Evolutionary conservation across 345 rosid species (phyloP).

Genomic region (Adansonia digitata): DNA sequence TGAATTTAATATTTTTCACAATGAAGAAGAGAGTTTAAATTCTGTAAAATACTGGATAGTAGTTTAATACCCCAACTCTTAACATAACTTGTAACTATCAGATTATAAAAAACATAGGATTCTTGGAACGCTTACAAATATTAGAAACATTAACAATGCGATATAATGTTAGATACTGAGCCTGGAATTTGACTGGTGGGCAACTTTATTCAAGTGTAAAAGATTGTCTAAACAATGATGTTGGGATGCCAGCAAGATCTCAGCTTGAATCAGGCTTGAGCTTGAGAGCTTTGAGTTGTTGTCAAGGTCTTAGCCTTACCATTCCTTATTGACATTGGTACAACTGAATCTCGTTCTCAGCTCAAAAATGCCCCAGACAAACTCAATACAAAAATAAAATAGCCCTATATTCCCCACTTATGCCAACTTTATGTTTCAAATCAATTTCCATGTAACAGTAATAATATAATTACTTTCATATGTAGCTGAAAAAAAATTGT

Average conservation of each 20-base stretch:
- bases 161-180: background rate
- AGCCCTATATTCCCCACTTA: background rate
- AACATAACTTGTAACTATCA: background rate
- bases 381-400: background rate
- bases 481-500: background rate
- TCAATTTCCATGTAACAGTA: background rate
- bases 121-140: background rate
- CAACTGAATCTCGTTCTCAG: background rate
- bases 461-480: background rate
- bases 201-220: background rate
- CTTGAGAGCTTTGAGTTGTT: background rate
- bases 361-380: background rate
- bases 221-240: background rate
- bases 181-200: background rate
- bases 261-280: background rate
- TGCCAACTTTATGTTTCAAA: background rate
- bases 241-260: background rate
- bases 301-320: background rate
- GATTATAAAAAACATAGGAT: background rate
- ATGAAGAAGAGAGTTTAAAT: background rate
- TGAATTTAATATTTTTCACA: background rate
- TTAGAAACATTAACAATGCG: background rate
- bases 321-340: background rate
- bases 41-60: background rate
- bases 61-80: background rate